Evolutionary conservation across 495 filamentous ascomycete species (phyloP), one percentile per base, ranked within the genome.

Genomic region (Margaritispora aquatica): DNA sequence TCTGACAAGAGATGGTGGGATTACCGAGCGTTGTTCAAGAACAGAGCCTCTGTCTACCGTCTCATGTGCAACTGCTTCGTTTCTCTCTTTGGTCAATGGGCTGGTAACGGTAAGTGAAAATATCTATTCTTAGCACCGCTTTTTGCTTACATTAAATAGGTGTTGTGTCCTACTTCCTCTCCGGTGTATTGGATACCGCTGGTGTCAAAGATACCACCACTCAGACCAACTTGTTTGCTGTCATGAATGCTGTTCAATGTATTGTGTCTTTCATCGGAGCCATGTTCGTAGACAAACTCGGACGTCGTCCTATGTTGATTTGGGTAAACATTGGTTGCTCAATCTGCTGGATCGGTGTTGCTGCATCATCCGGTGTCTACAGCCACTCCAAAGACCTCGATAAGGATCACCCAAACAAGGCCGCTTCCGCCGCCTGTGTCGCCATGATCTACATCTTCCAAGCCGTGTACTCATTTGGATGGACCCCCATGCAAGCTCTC

Each of bases 381-480:
- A n/a, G n/a, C n/a, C n/a, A n/a, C n/a, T n/a, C n/a, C n/a, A 73
- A 70, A 51, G 61, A 80, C 20, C 72, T 73, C 11, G 69, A 71
- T 50, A 22, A 50, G 47, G 24, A 50, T 5, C 21, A 24, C 21
- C 47, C 47, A 2, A 75, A 77, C 5, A 78, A 77, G 0, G 75
- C 78, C 13, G 81, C 79, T 19, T 71, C 76, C 70, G 54, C 17
- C 22, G 79, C 70, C 1, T 68, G 67, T 44, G 70, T 89, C 52
- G 81, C 82, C 9, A 76, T 85, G 62, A 84, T 89, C 61, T 81
- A 79, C 66, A 67, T 87, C 13, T 85, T 84, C 70, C 82, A 84
- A 57, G 72, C 80, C 44, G 75, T 82, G 63, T 85, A 84, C 67
- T 82, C 78, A 17, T 77, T 84, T 57, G 82, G 77, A 20, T 84